Evolutionary conservation across 2,329 filamentous ascomycete species (phyloP).

Genomic region (Penicillium capsulatum): DNA sequence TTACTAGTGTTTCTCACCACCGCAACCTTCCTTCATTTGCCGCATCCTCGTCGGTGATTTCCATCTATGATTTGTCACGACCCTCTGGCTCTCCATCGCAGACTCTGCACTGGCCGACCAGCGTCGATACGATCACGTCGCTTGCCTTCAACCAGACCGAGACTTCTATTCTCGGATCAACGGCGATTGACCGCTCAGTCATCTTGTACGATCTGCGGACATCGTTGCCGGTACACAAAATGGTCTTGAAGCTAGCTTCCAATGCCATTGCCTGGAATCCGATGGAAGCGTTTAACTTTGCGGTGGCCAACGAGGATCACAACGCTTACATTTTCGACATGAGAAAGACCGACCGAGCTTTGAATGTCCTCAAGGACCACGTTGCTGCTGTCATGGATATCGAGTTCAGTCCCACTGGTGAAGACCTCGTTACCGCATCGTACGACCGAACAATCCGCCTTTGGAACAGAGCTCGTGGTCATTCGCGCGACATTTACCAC

Average conservation of each 20-base stretch:
- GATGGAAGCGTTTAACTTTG: constrained; percentile 95
- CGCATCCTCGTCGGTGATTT: constrained; percentile 68
- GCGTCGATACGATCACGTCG: constrained; percentile 82
- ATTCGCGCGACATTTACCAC: constrained; percentile 90
- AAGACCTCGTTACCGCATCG: constrained; percentile 85
- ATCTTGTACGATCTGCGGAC: constrained; percentile 92
- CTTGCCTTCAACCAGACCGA: constrained; percentile 91
- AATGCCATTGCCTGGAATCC: constrained; percentile 91
- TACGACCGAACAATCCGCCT: constrained; percentile 85
- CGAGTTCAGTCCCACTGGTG: constrained; percentile 88
- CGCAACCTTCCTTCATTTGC: constrained; percentile 75
- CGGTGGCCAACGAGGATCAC: constrained; percentile 89
- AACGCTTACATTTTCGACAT: constrained; percentile 93
- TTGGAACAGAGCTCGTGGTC: constrained; percentile 74
- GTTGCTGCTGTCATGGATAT: constrained; percentile 94
- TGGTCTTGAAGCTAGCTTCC: constrained; percentile 73
- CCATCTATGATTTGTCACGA: constrained; percentile 81
- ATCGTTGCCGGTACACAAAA: constrained; percentile 73
- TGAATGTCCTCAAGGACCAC: constrained; percentile 87
- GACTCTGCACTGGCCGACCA: constrained; percentile 79
- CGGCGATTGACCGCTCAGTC: constrained; percentile 77
- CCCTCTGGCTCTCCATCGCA: constrained; percentile 74
- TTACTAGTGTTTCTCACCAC: constrained; percentile 80
- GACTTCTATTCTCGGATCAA: constrained; percentile 82
- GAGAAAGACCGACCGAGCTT: constrained; percentile 78